These are phyloP conservation scores for Brassica carinata DNA, from an alignment of 345 rosid species.

Conservation along the genomic window DNA sequence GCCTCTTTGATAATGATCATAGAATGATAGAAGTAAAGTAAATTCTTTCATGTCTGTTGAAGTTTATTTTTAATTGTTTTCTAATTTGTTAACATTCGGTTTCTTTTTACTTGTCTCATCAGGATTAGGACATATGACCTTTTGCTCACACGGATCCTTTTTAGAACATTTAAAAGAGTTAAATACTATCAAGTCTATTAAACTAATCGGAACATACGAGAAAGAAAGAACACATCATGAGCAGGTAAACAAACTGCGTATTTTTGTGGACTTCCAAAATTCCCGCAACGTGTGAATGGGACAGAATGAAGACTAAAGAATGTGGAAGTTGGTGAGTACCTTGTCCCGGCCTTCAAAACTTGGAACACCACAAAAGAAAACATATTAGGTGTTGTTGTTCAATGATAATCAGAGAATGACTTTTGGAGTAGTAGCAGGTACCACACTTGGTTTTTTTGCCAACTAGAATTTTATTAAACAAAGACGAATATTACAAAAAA, in stretches of 20 bases:
- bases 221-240: neutral
- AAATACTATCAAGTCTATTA: too few species aligned
- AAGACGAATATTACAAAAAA: too few species aligned
- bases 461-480: too few species aligned
- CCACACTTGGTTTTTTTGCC: neutral
- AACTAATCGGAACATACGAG: neutral
- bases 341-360: neutral
- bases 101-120: neutral
- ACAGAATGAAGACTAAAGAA: conserved; percentile 7
- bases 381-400: conserved; percentile 15
- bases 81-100: conserved; percentile 4
- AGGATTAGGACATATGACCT: conserved; percentile 14
- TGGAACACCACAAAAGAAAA: conserved; percentile 7
- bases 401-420: neutral
- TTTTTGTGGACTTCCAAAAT: conserved; percentile 18
- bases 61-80: neutral
- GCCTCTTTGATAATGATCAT: neutral
- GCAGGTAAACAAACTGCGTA: neutral
- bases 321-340: conserved; percentile 9
- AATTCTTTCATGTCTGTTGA: neutral
- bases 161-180: neutral
- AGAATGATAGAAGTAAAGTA: neutral
- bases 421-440: neutral
- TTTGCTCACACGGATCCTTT: conserved; percentile 15
- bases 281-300: conserved; percentile 32